phyloP scores from a whole-genome alignment of 768 basidiomycete genomes.

The Serpula lacrymans region DNA sequence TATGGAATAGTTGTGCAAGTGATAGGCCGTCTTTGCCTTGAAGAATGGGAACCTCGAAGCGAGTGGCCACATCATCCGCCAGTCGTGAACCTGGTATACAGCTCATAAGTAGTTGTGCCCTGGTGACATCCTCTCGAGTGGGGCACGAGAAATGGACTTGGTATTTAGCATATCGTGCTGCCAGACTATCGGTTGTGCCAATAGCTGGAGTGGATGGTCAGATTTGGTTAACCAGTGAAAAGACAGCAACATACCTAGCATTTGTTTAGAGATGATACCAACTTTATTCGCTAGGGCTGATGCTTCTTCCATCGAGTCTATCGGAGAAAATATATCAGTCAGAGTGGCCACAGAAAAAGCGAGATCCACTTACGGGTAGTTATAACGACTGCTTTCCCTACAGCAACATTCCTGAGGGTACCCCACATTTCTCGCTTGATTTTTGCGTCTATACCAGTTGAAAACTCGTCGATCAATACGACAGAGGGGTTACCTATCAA shows the following conservation, averaged over 20 bases:
- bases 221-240: background rate
- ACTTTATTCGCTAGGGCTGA: constrained; percentile 74
- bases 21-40: constrained; percentile 33
- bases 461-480: constrained; percentile 79
- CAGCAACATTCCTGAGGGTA: constrained; percentile 60
- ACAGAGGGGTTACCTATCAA: constrained; percentile 67
- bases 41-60: constrained; percentile 65
- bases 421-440: constrained; percentile 85
- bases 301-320: constrained; percentile 84
- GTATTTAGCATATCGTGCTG: constrained; percentile 66
- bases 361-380: constrained; percentile 55
- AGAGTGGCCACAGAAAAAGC: background rate
- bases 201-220: constrained; percentile 42
- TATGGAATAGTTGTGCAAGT: constrained; percentile 56
- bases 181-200: constrained; percentile 61
- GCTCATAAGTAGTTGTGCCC: constrained; percentile 59
- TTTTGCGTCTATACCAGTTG: constrained; percentile 78
- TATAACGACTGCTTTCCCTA: constrained; percentile 68
- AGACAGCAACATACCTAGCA: constrained; percentile 50
- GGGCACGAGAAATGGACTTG: constrained; percentile 74
- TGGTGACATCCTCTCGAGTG: constrained; percentile 54
- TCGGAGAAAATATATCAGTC: background rate
- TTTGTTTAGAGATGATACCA: constrained; percentile 67
- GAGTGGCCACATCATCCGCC: constrained; percentile 72
- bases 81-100: constrained; percentile 59